Conservation (phyloP, 129 eudicot genomes). For the Helianthus annuus region HanXRQr2.0-SUNRISE NC_035448.2:71221213-71221712, state of each 20-base stretch:
- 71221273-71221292: background rate
- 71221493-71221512: background rate
- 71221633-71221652: conserved; percentile 78
- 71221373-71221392: background rate
- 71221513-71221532: background rate
- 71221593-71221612: conserved; percentile 92
- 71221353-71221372: background rate
- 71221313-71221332: background rate
- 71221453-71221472: background rate
- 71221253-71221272: background rate
- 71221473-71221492: background rate
- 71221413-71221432: background rate
- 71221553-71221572: conserved; percentile 97
- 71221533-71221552: conserved; percentile 89
- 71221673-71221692: conserved; percentile 52
- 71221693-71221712: conserved; percentile 44
- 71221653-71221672: conserved; percentile 50
- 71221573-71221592: conserved; percentile 94
- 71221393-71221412: background rate
- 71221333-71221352: background rate
- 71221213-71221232: background rate
- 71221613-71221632: conserved; percentile 92
- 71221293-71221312: background rate
- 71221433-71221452: background rate
- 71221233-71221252: background rate